Conservation (phyloP, 2,329 filamentous ascomycete genomes). For the Colletotrichum destructivum region DNA sequence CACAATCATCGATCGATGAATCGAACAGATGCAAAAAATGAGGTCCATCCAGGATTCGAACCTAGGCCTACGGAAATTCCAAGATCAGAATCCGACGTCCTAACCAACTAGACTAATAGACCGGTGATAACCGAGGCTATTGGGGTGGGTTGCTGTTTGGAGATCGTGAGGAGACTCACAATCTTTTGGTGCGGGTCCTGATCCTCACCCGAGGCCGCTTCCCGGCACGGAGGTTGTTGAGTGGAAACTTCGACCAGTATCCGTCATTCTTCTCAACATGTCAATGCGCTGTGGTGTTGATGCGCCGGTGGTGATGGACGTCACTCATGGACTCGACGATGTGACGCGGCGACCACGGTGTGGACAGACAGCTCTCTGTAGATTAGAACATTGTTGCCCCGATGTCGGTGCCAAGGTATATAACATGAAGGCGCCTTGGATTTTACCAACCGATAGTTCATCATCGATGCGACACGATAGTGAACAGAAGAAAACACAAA, state of each 20-base stretch:
- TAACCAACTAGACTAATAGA: conserved; percentile 43
- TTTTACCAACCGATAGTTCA: no score
- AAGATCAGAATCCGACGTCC: conserved; percentile 42
- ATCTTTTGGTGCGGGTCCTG: neutral
- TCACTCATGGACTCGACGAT: neutral
- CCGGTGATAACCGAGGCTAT: neutral
- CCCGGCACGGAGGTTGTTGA: neutral
- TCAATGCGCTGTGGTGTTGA: no score
- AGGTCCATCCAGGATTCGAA: conserved; percentile 43
- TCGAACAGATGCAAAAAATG: neutral
- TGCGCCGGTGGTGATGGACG: no score
- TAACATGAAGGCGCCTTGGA: no score
- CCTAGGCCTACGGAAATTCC: conserved; percentile 40
- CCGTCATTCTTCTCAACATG: no score
- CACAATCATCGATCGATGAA: no score
- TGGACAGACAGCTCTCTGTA: neutral
- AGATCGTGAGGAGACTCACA: neutral
- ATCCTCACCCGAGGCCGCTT: neutral
- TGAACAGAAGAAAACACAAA: neutral
- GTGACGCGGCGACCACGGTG: neutral
- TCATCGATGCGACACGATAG: neutral
- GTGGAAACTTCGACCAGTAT: no score
- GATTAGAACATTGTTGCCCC: no score
- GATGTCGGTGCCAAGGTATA: neutral
- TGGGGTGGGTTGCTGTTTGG: accelerated